phyloP scores from a whole-genome alignment of 495 filamentous ascomycete genomes.

The Penicillium taxi region DNA sequence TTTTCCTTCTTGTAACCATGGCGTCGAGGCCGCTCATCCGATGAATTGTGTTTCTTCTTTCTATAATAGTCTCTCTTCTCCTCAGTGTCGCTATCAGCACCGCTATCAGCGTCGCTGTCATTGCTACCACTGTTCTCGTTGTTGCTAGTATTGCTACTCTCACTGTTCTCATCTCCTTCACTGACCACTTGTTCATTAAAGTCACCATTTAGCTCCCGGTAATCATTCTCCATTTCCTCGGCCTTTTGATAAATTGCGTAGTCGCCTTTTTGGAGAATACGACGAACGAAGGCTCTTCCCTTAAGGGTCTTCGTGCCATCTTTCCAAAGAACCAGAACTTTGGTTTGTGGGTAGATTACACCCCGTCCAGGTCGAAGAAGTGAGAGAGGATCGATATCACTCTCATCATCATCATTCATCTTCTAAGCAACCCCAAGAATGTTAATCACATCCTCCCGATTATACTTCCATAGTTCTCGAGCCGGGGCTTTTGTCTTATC shows the following conservation, averaged over 20 bases:
- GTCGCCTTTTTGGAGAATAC: conserved; percentile 13
- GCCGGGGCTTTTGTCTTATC: not conserved
- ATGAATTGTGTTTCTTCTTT: too few relatives aligned
- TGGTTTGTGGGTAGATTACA: conserved; percentile 16
- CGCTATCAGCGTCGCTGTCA: too few relatives aligned
- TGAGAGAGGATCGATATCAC: conserved; percentile 8
- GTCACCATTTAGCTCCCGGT: too few relatives aligned
- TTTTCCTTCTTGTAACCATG: too few relatives aligned
- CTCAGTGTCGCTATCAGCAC: too few relatives aligned
- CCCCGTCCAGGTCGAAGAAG: conserved; percentile 4
- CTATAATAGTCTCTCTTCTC: too few relatives aligned
- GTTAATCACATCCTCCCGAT: conserved; percentile 10
- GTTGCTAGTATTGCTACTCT: too few relatives aligned
- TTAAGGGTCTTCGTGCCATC: conserved; percentile 15
- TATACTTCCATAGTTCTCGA: conserved; percentile 15
- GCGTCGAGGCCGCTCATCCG: too few relatives aligned
- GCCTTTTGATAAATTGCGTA: conserved; percentile 19
- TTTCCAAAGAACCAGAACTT: conserved; percentile 16
- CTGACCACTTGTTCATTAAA: too few relatives aligned
- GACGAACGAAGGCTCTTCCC: conserved; percentile 14
- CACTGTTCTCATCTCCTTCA: too few relatives aligned
- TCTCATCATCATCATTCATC: conserved; percentile 17
- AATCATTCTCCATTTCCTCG: conserved; percentile 9
- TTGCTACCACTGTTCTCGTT: too few relatives aligned
- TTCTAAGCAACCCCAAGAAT: conserved; percentile 18